Conservation (phyloP, 1,284 basidiomycete genomes). For the Trichosporon sp. region DNA sequence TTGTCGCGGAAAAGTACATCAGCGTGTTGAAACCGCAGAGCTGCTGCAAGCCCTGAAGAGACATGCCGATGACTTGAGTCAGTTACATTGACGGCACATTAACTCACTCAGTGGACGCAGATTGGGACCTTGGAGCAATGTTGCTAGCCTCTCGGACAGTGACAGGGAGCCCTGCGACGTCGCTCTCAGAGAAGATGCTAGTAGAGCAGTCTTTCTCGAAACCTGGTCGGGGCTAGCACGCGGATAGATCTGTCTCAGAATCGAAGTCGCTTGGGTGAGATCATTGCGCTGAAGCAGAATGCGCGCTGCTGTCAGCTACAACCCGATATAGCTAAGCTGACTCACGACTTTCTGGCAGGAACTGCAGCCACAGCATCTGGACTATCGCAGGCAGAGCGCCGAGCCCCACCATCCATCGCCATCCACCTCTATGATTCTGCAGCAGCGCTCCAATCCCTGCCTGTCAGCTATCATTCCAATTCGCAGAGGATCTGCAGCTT, state of each 20-base stretch:
- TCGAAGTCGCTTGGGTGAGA: conserved; percentile 51
- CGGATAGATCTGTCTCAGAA: conserved; percentile 63
- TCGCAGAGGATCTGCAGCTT: background rate
- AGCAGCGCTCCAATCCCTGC: conserved; percentile 63
- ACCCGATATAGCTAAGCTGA: background rate
- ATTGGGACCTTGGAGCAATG: background rate
- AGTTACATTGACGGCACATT: background rate
- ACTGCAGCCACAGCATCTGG: conserved; percentile 59
- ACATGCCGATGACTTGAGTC: conserved; percentile 61
- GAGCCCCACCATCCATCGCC: conserved; percentile 79
- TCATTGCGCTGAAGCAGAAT: conserved; percentile 61
- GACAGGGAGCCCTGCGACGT: background rate
- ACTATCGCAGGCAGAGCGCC: conserved; percentile 63
- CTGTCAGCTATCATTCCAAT: background rate
- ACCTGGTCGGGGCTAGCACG: conserved; percentile 60
- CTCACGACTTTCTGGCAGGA: conserved; percentile 68
- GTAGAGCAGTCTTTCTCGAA: conserved; percentile 57
- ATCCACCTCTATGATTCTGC: conserved; percentile 59
- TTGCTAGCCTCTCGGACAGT: background rate
- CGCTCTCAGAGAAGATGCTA: background rate
- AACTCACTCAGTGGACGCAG: background rate
- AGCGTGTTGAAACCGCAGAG: conserved; percentile 69
- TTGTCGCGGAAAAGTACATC: conserved; percentile 67
- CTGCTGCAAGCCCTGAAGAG: conserved; percentile 75
- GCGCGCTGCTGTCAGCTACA: conserved; percentile 53